Conservation (phyloP, 495 filamentous ascomycete genomes). For the Chaetomidium leptoderma region DNA sequence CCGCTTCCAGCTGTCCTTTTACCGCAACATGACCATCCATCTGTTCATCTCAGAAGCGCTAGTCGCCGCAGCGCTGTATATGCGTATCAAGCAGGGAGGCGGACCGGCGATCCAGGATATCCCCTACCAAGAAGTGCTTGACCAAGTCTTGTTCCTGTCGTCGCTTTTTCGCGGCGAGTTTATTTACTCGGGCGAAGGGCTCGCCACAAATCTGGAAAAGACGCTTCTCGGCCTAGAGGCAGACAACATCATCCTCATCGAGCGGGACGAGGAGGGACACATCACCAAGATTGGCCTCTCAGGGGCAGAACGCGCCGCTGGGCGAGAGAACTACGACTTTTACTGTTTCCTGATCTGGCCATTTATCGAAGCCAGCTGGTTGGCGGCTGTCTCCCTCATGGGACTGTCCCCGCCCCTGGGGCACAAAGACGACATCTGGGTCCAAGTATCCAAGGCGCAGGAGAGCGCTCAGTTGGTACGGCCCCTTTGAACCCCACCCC, state of each 20-base stretch:
- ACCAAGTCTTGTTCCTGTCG: conserved; percentile 84
- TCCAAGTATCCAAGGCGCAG: conserved; percentile 72
- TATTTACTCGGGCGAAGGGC: conserved; percentile 85
- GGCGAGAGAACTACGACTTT: conserved; percentile 93
- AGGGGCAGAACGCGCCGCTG: conserved; percentile 65
- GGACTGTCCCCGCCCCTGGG: conserved; percentile 71
- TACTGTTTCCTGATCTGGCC: conserved; percentile 99
- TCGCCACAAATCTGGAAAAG: conserved; percentile 70
- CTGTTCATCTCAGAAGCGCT: conserved; percentile 90
- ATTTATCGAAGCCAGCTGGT: conserved; percentile 90
- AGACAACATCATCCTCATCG: conserved; percentile 73
- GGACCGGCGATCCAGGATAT: conserved; percentile 76
- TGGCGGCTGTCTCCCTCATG: conserved; percentile 80
- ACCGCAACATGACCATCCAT: conserved; percentile 98
- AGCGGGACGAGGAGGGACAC: conserved; percentile 49
- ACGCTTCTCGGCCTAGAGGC: conserved; percentile 71
- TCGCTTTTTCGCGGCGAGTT: conserved; percentile 94
- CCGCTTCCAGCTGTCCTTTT: conserved; percentile 94
- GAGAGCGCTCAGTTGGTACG: conserved; percentile 76
- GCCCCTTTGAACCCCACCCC: not conserved
- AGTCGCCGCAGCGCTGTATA: conserved; percentile 85
- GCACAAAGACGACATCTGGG: conserved; percentile 63
- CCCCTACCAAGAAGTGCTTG: conserved; percentile 60
- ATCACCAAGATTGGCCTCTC: conserved; percentile 69
- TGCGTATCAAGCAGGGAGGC: conserved; percentile 80